phyloP scores from a whole-genome alignment of 306 rosid species.

The Lotus japonicus region DNA sequence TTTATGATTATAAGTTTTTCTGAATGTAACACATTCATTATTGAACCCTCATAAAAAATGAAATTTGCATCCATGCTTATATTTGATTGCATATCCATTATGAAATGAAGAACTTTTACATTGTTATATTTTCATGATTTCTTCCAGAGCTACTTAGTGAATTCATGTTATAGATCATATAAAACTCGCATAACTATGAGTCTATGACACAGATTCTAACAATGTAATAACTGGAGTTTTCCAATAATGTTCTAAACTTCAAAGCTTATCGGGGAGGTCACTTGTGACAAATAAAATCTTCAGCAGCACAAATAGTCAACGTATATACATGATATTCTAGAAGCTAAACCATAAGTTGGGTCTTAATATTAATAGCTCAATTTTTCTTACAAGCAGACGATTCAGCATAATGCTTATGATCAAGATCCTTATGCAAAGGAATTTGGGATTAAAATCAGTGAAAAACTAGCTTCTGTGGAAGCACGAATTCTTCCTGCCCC shows the following conservation, averaged over 20 bases:
- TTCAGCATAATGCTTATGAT: conserved; percentile 81
- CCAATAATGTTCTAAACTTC: not conserved
- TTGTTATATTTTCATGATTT: not conserved
- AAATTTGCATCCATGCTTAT: no score
- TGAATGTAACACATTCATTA: not conserved
- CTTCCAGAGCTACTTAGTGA: no score
- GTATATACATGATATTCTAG: not conserved
- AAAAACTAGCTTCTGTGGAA: conserved; percentile 84
- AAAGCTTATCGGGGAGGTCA: not conserved
- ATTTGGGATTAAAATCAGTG: conserved; percentile 85
- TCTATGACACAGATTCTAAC: not conserved
- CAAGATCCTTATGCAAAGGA: conserved; percentile 95
- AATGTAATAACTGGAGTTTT: not conserved
- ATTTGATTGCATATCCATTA: not conserved
- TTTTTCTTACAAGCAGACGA: conserved; percentile 44
- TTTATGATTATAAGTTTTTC: not conserved
- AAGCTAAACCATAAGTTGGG: not conserved
- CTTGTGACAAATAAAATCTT: not conserved
- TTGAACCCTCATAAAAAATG: not conserved
- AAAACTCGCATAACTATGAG: no score
- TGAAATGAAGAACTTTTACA: not conserved
- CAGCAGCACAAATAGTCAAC: no score
- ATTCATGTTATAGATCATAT: not conserved
- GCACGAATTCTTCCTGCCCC: conserved; percentile 98
- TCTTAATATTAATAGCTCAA: not conserved